These are phyloP conservation scores for Samsoniella hepiali DNA, from an alignment of 2,329 filamentous ascomycete genomes.

Conservation along the genomic window DNA sequence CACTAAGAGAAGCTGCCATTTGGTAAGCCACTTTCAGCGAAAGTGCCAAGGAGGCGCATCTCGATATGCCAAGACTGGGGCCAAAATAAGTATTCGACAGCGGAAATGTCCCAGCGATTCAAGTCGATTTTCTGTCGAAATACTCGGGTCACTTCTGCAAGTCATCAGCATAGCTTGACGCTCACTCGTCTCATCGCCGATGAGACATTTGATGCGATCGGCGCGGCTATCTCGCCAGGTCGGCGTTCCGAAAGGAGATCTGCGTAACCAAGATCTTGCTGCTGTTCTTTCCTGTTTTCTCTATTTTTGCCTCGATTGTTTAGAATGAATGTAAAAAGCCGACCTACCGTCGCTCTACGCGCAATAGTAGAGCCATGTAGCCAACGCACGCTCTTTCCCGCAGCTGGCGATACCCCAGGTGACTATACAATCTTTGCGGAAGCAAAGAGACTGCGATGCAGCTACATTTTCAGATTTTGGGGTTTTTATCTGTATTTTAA, in stretches of 20 bases:
- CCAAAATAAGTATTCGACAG: neutral
- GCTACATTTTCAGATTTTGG: neutral
- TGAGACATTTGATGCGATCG: constrained; percentile 7
- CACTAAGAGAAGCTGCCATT: neutral
- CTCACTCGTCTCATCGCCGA: too few species aligned
- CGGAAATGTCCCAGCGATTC: neutral
- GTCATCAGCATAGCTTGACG: too few species aligned
- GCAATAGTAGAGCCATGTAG: neutral
- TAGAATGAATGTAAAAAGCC: neutral
- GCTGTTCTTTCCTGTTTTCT: too few species aligned
- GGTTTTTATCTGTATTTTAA: neutral
- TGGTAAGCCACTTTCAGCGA: neutral
- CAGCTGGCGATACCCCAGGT: neutral
- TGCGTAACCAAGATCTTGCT: neutral
- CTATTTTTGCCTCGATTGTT: too few species aligned
- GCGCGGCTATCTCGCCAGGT: constrained; percentile 1
- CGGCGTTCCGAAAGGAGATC: neutral
- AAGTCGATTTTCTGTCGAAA: neutral
- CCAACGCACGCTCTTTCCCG: neutral
- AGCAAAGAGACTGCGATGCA: neutral
- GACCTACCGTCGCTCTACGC: too few species aligned
- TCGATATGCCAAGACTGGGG: constrained; percentile 2
- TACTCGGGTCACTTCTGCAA: neutral
- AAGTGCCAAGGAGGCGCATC: neutral
- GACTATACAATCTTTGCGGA: neutral